Evolutionary conservation across 2,329 filamentous ascomycete genomes (phyloP).

Genomic region (Niveomyces coronatus): DNA sequence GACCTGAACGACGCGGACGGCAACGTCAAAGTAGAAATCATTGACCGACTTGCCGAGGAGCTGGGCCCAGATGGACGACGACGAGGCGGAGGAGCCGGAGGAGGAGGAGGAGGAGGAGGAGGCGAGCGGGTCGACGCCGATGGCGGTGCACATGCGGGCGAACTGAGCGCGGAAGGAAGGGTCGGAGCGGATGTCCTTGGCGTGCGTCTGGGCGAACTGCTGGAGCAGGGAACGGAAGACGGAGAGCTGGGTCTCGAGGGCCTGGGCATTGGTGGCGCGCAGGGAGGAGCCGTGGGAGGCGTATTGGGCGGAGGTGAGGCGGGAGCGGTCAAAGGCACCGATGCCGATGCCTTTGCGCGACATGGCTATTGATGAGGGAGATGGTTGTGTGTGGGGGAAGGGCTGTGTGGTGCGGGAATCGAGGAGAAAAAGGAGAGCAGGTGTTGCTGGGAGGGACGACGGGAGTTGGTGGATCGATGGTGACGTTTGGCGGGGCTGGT

Average conservation of each 20-base stretch:
- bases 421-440: neutral
- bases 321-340: slow-evolving; percentile 77
- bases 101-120: slow-evolving; percentile 25
- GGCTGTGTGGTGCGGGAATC: neutral
- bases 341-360: slow-evolving; percentile 80
- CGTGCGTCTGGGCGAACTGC: slow-evolving; percentile 90
- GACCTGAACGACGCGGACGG: slow-evolving; percentile 88
- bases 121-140: slow-evolving; percentile 89
- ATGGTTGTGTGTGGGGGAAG: neutral
- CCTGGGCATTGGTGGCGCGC: slow-evolving; percentile 73
- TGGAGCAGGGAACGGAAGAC: slow-evolving; percentile 94
- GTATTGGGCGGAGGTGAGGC: slow-evolving; percentile 79
- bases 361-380: slow-evolving; percentile 29
- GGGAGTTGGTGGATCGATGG: no score
- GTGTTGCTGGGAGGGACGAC: no score
- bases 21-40: slow-evolving; percentile 97
- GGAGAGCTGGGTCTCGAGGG: slow-evolving; percentile 83
- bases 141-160: slow-evolving; percentile 94
- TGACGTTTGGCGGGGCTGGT: no score
- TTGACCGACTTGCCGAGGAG: slow-evolving; percentile 85
- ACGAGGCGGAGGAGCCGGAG: slow-evolving; percentile 31
- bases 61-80: slow-evolving; percentile 79
- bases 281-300: slow-evolving; percentile 80
- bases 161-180: slow-evolving; percentile 94
- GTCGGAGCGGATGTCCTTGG: slow-evolving; percentile 90